A percentile compares a stretch with the other conserved stretches of the same genome.
Conservation (phyloP, 352 stramenopile species). For the Globisporangium emineosum region DNA sequence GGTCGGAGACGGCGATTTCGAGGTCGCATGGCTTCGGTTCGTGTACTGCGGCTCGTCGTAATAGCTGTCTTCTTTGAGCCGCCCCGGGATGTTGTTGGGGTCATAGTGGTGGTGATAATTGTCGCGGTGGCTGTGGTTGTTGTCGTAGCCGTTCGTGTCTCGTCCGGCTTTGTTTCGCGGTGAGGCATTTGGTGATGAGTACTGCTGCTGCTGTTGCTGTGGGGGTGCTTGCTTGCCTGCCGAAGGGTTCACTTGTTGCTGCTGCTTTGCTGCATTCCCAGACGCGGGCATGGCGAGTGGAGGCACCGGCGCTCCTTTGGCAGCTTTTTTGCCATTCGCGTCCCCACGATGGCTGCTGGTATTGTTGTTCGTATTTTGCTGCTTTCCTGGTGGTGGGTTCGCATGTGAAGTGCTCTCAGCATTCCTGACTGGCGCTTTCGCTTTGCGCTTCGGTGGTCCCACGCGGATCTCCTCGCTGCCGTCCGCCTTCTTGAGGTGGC, state of each 20-base stretch:
- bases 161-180: conserved; percentile 32
- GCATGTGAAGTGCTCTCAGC: background rate
- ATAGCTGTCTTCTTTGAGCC: conserved; percentile 31
- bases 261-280: conserved; percentile 11
- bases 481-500: conserved; percentile 73
- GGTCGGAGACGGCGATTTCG: conserved; percentile 11
- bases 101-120: conserved; percentile 27
- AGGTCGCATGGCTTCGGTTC: background rate
- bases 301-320: conserved; percentile 11
- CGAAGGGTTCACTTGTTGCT: conserved; percentile 12
- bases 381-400: conserved; percentile 5
- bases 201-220: conserved; percentile 2
- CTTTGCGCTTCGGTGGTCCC: conserved; percentile 55
- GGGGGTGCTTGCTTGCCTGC: conserved; percentile 7
- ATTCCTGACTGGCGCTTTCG: background rate
- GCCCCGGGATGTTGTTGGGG: conserved; percentile 23
- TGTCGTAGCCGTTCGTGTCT: conserved; percentile 24
- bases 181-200: conserved; percentile 25
- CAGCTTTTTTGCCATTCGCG: background rate
- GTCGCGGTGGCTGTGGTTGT: conserved; percentile 29
- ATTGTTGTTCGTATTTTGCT: conserved; percentile 20
- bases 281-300: conserved; percentile 4
- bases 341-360: background rate
- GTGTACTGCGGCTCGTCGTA: conserved; percentile 17
- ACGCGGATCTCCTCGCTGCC: conserved; percentile 81